Evolutionary conservation across 2,329 filamentous ascomycete genomes (phyloP), one percentile per base, ranked within the genome.

Genomic region (Lecanicillium sp.): DNA sequence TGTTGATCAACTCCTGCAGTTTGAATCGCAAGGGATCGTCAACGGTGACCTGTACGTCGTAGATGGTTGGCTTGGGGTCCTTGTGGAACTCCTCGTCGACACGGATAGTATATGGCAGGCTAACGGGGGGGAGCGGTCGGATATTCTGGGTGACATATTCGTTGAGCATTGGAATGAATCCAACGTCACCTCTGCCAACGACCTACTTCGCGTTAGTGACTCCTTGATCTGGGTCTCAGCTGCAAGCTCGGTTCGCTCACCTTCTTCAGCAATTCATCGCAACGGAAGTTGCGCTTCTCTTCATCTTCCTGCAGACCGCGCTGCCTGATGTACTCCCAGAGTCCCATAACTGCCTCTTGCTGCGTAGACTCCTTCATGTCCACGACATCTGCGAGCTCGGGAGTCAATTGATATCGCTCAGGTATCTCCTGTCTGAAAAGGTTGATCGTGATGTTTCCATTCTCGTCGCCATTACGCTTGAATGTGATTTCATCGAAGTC

Each of bases 401-500:
- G 81, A 66, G 83, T 93, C 21, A 97, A 70, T 56, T 81, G 80
- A 63, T 86, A 96, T 48, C 90, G 79, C 64, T 97, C 91, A 0
- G 88, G 90, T 12, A 82, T 81, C 63, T 97, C 90, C 60, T 95
- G 87, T 12, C 89, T 79, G 54, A 81, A 78, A 27, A 98, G 76
- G 60, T 90, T 95, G 68, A 98, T 86, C 10, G 83, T 90, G 56
- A 95, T 83, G 62, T 96, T 95, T 56, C 87, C 75, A 58, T 95
- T 96, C 64, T 96, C 90, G 62, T 98, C 93, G 27, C 89, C 86
- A 58, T 86, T 88, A 46, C 93, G 81, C 71, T 94, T 89, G 64
- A 98, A 97, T 36, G 90, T 86, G 37, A 98, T 72, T 62, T 87
- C 86, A 67, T 96, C 93, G 60, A 97, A 95, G 60, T 94, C 88